Evolutionary conservation across 805 yeast genomes (phyloP), one percentile per base, ranked within the genome.

Genomic region (Zygotorulaspora chibaensis): DNA sequence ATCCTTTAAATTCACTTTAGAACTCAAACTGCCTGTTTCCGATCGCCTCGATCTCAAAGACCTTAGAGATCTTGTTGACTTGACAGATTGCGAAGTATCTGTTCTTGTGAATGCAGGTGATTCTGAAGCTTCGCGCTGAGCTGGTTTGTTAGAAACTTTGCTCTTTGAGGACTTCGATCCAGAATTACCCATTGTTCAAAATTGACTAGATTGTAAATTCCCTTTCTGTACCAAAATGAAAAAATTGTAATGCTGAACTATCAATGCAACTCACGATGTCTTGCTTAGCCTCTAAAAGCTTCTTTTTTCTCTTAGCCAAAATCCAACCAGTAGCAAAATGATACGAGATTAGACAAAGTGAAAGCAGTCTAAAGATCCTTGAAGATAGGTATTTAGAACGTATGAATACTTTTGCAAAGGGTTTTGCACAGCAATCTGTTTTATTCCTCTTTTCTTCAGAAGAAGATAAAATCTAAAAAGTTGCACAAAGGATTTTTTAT

Each of bases 41-140:
- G 65, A 58, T 45, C 60, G 57, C 41, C 68, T 59, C 2, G 72
- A 68, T 45, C 67, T 60, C 29, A 59, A 30, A 1, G 76, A 72
- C 46, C 75, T 63, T 13, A 69, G 63, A 2, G 81, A 76, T 42
- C 79, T 68, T 8, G 73, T 59, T 10, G 78, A 73, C 56, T 67
- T 73, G 11, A 71, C 70, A 7, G 80, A 75, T 44, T 69, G 74
- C 40, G 74, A 71, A 2, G 84, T 80, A 54, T 79, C 82, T 11
- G 78, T 71, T 39, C 83, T 63, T 13, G 76, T 66, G 57, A 79
- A 75, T n/a, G 82, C 77, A 17, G 64, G 50, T 33, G 45, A 34
- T 20, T 51, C 27, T 10, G 54, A 41, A 1, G 52, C 34, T 20
- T 39, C 35, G n/a, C 20, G 12, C 20, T 17, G n/a, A n/a, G 40